Percentiles rank a stretch among this genome's conserved stretches.
Conservation (phyloP, 2,329 filamentous ascomycete genomes). For the Davidsoniella neocaledoniae region DNA sequence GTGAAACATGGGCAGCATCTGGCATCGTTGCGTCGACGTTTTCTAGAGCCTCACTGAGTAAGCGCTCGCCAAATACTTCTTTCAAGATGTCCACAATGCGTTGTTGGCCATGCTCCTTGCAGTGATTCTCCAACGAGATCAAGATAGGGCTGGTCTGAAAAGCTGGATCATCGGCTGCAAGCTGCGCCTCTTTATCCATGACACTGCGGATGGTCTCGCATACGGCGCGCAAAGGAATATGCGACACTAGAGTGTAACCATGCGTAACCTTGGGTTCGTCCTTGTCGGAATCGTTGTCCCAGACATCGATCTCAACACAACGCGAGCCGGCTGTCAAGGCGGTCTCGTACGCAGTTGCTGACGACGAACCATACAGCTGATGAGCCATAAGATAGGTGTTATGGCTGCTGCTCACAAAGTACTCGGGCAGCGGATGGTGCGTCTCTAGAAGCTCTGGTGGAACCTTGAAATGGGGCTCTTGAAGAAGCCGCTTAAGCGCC, state of each 20-base stretch:
- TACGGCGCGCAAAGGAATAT: slow-evolving; percentile 46
- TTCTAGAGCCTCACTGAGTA: slow-evolving; percentile 40
- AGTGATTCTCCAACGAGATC: slow-evolving; percentile 53
- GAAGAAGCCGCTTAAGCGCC: slow-evolving; percentile 34
- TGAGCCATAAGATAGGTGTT: slow-evolving; percentile 58
- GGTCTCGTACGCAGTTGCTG: slow-evolving; percentile 44
- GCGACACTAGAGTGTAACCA: slow-evolving; percentile 49
- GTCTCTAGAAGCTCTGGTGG: slow-evolving; percentile 38
- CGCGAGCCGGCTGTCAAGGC: slow-evolving; percentile 45
- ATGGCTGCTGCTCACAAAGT: slow-evolving; percentile 57
- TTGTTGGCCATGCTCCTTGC: slow-evolving; percentile 38
- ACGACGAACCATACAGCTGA: slow-evolving; percentile 48
- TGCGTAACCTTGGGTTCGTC: slow-evolving; percentile 56
- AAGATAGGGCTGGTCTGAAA: slow-evolving; percentile 39
- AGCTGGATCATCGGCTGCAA: slow-evolving; percentile 19
- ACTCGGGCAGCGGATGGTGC: slow-evolving; percentile 46
- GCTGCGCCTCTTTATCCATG: slow-evolving; percentile 38
- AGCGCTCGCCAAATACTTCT: slow-evolving; percentile 42
- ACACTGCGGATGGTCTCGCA: slow-evolving; percentile 49
- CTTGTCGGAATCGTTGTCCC: slow-evolving; percentile 44
- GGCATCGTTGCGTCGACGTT: slow-evolving; percentile 35
- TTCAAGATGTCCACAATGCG: slow-evolving; percentile 48
- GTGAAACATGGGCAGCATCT: slow-evolving; percentile 38
- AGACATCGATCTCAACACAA: slow-evolving; percentile 59
- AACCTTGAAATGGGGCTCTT: slow-evolving; percentile 39